A percentile compares a stretch with the other conserved stretches of the same genome.
Evolutionary conservation across 2,329 filamentous ascomycete species (phyloP).

Genomic region (Pseudogymnoascus sp.): DNA sequence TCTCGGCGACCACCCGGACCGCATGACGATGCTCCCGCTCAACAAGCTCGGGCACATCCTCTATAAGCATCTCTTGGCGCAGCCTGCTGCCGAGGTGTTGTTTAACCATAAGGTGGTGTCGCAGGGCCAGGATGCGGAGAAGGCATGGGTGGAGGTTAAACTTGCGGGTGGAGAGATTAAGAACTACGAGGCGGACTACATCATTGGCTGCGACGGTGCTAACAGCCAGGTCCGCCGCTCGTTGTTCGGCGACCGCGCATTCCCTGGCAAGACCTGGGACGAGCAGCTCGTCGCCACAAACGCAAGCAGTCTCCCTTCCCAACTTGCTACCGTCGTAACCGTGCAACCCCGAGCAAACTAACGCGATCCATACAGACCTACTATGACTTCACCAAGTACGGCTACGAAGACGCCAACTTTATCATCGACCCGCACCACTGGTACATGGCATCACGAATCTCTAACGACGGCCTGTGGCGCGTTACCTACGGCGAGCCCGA

Average conservation of each 20-base stretch:
- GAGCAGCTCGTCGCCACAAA: slow-evolving; percentile 55
- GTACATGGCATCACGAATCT: slow-evolving; percentile 53
- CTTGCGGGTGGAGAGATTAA: slow-evolving; percentile 27
- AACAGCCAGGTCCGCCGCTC: slow-evolving; percentile 39
- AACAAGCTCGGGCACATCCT: slow-evolving; percentile 36
- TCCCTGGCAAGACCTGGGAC: slow-evolving; percentile 51
- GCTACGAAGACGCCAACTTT: slow-evolving; percentile 49
- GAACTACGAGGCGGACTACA: slow-evolving; percentile 40
- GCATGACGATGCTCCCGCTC: slow-evolving; percentile 36
- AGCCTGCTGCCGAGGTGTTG: slow-evolving; percentile 29
- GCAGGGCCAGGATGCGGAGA: slow-evolving; percentile 40
- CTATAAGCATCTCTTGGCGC: slow-evolving; percentile 29
- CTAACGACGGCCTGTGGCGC: slow-evolving; percentile 49
- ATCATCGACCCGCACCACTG: slow-evolving; percentile 53
- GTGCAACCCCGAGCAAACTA: no score
- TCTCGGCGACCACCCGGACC: slow-evolving; percentile 25
- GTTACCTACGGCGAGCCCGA: slow-evolving; percentile 26
- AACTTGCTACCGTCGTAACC: no score
- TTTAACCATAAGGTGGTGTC: slow-evolving; percentile 41
- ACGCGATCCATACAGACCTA: slow-evolving; percentile 38
- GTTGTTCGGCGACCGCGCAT: slow-evolving; percentile 43
- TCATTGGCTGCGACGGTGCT: slow-evolving; percentile 49
- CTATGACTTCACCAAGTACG: slow-evolving; percentile 49
- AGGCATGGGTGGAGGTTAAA: slow-evolving; percentile 35
- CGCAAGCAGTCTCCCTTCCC: slow-evolving; percentile 25